Base-by-base conservation (phyloP, 2,329 filamentous ascomycete species). In the Nemania sp. region DNA sequence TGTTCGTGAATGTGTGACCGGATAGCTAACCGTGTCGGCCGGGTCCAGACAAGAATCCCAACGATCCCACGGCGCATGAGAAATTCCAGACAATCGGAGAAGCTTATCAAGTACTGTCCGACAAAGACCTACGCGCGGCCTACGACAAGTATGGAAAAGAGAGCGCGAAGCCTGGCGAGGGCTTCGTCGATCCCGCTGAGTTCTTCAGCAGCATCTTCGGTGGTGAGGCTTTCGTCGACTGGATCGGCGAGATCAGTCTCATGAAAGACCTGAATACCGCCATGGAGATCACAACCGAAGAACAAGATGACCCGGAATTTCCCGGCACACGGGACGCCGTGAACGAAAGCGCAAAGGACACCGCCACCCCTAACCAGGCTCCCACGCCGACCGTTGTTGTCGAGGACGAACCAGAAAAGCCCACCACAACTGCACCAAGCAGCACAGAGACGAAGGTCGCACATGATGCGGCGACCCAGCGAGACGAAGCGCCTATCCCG, bases 151-250 rank as follows among this genome's bases (percentile, higher is more conserved):
- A 86, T 79, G 94, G 94, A 71, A 97, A 97, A 75, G 94, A 99
- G 67, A 86, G 90, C 63, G 92, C 94, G 5, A 90, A 93, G 69
- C 94, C 94, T 0, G 85, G 86, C 65, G 89, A 91, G 66, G 94
- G 94, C 59, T 99, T 99, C 72, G 90, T 90, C 78, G 94, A 99
- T 72, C 94, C 94, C 1, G 83, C 91, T 61, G 94, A 99, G 75
- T 99, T 99, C 81, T 99, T 99, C 76, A 89, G 89, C 67, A 95
- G 92, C 79, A 99, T 99, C 65, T 99, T 99, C 69, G 94, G 94
- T 64, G 94, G 94, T 56, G 93, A 97, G 66, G 91, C 93, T 11
- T 99, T 99, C 68, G 80, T 88, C 57, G 93, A 99, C 77, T 91
- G 94, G 80, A 97, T 99, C 68, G 94, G 94, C 63, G 94, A 99